Percentiles rank a stretch among this genome's conserved stretches.
Evolutionary conservation across 1,284 basidiomycete genomes (phyloP).

Genomic region (Pterulicium gracile): DNA sequence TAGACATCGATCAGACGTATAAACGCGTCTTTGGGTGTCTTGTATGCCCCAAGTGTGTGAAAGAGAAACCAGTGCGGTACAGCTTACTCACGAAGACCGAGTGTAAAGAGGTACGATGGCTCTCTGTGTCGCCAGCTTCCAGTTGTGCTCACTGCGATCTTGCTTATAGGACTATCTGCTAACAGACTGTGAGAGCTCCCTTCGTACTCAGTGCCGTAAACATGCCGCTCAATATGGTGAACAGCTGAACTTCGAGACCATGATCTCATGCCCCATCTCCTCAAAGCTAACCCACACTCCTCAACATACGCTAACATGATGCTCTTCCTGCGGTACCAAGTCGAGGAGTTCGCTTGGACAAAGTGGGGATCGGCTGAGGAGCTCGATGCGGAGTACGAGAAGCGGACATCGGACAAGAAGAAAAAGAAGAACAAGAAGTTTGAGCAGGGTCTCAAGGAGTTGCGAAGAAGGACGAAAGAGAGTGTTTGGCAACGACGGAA

Average conservation of each 20-base stretch:
- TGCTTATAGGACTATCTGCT: slow-evolving; percentile 70
- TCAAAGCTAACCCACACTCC: slow-evolving; percentile 95
- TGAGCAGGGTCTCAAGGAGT: slow-evolving; percentile 73
- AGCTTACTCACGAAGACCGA: slow-evolving; percentile 97
- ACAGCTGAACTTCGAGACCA: slow-evolving; percentile 87
- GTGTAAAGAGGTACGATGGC: slow-evolving; percentile 73
- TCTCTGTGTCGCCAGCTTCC: slow-evolving; percentile 1
- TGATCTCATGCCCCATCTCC: slow-evolving; percentile 85
- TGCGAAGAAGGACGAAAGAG: slow-evolving; percentile 79
- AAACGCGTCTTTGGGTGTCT: slow-evolving; percentile 73
- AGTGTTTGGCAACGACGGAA: slow-evolving; percentile 82
- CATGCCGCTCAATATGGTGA: slow-evolving; percentile 1
- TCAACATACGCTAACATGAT: slow-evolving; percentile 99
- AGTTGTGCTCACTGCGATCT: slow-evolving; percentile 6
- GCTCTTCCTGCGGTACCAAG: slow-evolving; percentile 91
- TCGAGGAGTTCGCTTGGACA: slow-evolving; percentile 94
- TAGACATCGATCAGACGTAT: slow-evolving; percentile 80
- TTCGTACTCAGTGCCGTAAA: not conserved
- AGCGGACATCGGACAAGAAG: slow-evolving; percentile 75
- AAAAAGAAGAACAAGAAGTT: slow-evolving; percentile 92
- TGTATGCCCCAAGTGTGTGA: slow-evolving; percentile 87
- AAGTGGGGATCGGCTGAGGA: slow-evolving; percentile 96
- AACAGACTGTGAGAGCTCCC: slow-evolving; percentile 77
- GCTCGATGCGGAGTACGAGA: slow-evolving; percentile 82
- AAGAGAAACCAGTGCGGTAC: slow-evolving; percentile 84